A percentile compares a stretch with the other conserved stretches of the same genome.
These are phyloP conservation scores for Babesia bigemina DNA, from an alignment of 169 alveolate genomes.

Conservation along the genomic window DNA sequence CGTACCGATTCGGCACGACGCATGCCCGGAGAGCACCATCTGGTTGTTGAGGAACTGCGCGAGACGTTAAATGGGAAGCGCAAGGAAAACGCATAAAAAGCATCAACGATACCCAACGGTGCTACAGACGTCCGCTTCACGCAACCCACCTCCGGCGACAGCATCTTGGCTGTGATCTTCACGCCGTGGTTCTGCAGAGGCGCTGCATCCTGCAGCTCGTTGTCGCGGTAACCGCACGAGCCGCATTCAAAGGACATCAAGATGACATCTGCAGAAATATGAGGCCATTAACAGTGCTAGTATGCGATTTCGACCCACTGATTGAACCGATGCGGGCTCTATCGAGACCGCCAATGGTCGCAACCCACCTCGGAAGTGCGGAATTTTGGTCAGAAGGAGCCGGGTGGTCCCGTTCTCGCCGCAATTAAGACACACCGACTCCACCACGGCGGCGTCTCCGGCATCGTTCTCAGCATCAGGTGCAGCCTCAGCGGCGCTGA, in stretches of 20 bases:
- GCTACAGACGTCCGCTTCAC: no score
- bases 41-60: slow-evolving; percentile 86
- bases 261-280: slow-evolving; percentile 57
- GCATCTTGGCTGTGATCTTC: slow-evolving; percentile 80
- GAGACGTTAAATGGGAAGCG: background rate
- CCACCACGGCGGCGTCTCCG: slow-evolving; percentile 69
- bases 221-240: slow-evolving; percentile 91
- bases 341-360: background rate
- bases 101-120: no score
- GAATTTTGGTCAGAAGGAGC: slow-evolving; percentile 86
- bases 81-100: background rate
- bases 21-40: slow-evolving; percentile 76
- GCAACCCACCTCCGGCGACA: slow-evolving; percentile 47
- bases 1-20: slow-evolving; percentile 43
- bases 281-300: background rate
- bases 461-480: background rate
- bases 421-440: slow-evolving; percentile 89
- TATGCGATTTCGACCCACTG: background rate
- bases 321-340: background rate
- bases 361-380: slow-evolving; percentile 87
- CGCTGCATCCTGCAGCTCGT: slow-evolving; percentile 92
- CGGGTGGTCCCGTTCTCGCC: slow-evolving; percentile 88
- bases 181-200: slow-evolving; percentile 91
- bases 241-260: slow-evolving; percentile 92
- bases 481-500: background rate